Percentiles rank a stretch among this genome's conserved stretches.
These are phyloP conservation scores for Phytophthora pisi DNA, from an alignment of 352 stramenopile genomes.

Conservation along the genomic window DNA sequence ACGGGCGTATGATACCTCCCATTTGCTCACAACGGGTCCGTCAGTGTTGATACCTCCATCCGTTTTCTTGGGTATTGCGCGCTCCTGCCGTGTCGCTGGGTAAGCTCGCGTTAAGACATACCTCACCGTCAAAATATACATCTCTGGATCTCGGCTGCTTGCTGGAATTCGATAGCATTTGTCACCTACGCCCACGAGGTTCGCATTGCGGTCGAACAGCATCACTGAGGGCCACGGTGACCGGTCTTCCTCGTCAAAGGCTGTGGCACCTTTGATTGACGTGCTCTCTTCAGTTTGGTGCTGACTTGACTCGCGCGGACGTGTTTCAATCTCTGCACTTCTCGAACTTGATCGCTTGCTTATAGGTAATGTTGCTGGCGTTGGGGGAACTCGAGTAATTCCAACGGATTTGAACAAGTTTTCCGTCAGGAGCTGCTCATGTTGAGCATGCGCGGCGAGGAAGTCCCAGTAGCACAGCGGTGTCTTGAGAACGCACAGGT, in stretches of 20 bases:
- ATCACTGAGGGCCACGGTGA: slow-evolving; percentile 37
- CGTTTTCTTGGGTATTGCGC: slow-evolving; percentile 19
- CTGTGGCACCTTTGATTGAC: neutral
- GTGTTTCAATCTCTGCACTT: slow-evolving; percentile 1
- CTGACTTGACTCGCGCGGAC: slow-evolving; percentile 7
- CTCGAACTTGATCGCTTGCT: slow-evolving; percentile 3
- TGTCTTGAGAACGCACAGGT: slow-evolving; percentile 37
- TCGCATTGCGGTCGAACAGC: slow-evolving; percentile 43
- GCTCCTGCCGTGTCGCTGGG: slow-evolving; percentile 43
- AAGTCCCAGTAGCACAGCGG: slow-evolving; percentile 71
- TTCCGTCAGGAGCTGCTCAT: slow-evolving; percentile 53
- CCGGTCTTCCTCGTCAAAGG: slow-evolving; percentile 23
- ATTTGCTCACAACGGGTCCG: slow-evolving; percentile 19
- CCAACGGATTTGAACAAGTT: slow-evolving; percentile 50
- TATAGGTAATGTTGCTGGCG: neutral
- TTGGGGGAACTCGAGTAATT: slow-evolving; percentile 20
- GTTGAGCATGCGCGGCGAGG: slow-evolving; percentile 45
- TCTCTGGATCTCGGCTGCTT: slow-evolving; percentile 60
- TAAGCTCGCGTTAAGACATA: slow-evolving; percentile 31
- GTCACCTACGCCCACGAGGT: slow-evolving; percentile 54
- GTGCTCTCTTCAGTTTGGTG: slow-evolving; percentile 5
- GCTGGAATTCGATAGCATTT: slow-evolving; percentile 52
- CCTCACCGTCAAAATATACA: slow-evolving; percentile 50
- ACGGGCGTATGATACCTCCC: slow-evolving; percentile 51
- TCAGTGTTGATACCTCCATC: slow-evolving; percentile 17